A percentile compares a stretch with the other conserved stretches of the same genome.
Conservation (phyloP, 2,329 filamentous ascomycete genomes). For the Botrytis hyacinthi region DNA sequence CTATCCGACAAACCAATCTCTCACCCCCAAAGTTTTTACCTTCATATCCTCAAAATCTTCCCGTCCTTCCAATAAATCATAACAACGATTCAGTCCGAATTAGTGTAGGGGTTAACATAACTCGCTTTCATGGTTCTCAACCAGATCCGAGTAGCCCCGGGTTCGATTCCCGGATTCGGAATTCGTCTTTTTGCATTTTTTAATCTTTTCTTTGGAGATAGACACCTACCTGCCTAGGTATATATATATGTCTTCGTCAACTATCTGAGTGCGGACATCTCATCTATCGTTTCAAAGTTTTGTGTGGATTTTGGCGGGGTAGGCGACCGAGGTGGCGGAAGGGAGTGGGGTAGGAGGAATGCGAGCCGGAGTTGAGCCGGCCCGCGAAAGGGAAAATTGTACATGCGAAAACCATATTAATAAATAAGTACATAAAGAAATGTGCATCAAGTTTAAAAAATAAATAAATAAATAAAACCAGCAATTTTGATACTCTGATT, state of each 20-base stretch:
- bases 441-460: neutral
- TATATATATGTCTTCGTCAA: neutral
- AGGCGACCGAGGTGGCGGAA: too few relatives aligned
- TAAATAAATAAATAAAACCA: neutral
- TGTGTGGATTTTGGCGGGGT: neutral
- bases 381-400: neutral
- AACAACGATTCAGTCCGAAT: neutral
- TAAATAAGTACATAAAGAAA: neutral
- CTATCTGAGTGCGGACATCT: too few relatives aligned
- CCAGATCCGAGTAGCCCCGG: neutral
- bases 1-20: neutral
- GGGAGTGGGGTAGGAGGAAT: neutral
- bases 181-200: neutral
- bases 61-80: accelerated
- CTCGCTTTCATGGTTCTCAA: neutral
- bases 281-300: neutral
- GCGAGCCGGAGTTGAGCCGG: neutral
- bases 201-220: neutral
- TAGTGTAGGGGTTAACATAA: slow-evolving; percentile 21
- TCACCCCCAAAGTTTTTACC: accelerated
- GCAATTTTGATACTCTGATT: neutral
- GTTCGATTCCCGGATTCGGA: slow-evolving; percentile 23
- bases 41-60: accelerated
- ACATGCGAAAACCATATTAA: neutral
- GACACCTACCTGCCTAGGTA: too few relatives aligned